Base-by-base conservation (phyloP, 495 filamentous ascomycete species). In the Viridothelium virens region DNA sequence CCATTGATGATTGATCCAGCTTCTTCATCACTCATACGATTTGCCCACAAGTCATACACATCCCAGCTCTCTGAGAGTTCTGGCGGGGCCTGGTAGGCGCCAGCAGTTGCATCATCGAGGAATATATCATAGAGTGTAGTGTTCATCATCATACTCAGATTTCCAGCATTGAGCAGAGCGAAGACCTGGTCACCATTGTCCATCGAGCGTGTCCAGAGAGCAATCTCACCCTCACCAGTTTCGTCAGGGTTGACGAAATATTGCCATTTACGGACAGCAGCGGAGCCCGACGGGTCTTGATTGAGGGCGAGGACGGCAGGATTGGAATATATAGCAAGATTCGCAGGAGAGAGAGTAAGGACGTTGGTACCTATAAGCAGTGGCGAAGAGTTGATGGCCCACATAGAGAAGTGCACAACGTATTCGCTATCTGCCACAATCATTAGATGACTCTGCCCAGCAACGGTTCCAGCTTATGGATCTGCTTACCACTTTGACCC, bases 41-140 rank as follows among this genome's bases (percentile, higher is more conserved):
- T 77, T 18, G 77, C 83, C 84, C 84, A 86, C 1, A 86, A 74
- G 69, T 86, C 83, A 65, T 81, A 79, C 0, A 86, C 74, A 66
- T 82, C 81, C 83, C 83, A 85, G 0, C 67, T 70, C 38, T 71
- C 56, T 66, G 73, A 66, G 12, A 75, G 70, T 36, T 79, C 70
- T 66, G 77, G 71, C 3, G 70, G 63, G 9, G 77, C 77, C 25
- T 38, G 62, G 25, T 44, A 38, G 3, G 36, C 53, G 38, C 81
- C 81, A 2, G 69, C 70, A n/a, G 75, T 72, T 1, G 78, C 75
- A 34, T 71, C 70, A 48, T 80, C 79, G 70, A 81, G 66, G 70
- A 86, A 86, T 61, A 86, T 82, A 48, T 86, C 83, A 10, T 74
- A 72, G 36, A 85, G 76, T 2, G 80, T 80, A 7, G 81, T 81